Percentiles rank a stretch among this genome's conserved stretches.
These are phyloP conservation scores for Candida tetrigidarum DNA, from an alignment of 1,139 yeast species.

Conservation along the genomic window DNA sequence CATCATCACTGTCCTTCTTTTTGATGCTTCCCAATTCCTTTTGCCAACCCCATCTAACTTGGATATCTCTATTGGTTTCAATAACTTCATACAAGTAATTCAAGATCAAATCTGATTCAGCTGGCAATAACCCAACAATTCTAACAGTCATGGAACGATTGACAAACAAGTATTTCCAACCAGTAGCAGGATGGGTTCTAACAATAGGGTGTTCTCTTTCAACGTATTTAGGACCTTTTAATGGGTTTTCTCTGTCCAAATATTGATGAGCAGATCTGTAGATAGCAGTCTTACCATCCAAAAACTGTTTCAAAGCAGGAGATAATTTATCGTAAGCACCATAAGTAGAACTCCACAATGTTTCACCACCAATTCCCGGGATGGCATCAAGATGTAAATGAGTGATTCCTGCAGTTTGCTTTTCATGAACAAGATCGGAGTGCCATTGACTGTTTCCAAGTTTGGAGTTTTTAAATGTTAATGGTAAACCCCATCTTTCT, in stretches of 20 bases:
- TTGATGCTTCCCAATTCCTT: constrained; percentile 6
- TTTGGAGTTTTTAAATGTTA: constrained; percentile 32
- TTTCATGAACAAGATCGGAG: constrained; percentile 33
- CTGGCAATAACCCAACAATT: constrained; percentile 39
- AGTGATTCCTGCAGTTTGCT: constrained; percentile 41
- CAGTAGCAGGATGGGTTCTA: constrained; percentile 48
- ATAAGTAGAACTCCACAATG: constrained; percentile 42
- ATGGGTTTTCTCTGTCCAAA: constrained; percentile 33
- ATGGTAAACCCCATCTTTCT: constrained; percentile 24
- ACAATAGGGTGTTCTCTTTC: constrained; percentile 44
- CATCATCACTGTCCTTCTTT: constrained; percentile 13
- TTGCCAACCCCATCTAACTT: constrained; percentile 57
- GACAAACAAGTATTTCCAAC: constrained; percentile 42
- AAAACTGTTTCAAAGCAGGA: constrained; percentile 36
- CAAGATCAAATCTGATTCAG: constrained; percentile 33
- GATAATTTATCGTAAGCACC: constrained; percentile 42
- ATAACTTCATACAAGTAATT: constrained; percentile 34
- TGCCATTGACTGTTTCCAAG: constrained; percentile 42
- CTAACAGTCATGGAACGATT: constrained; percentile 39
- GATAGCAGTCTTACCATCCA: constrained; percentile 41
- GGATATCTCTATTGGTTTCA: constrained; percentile 43
- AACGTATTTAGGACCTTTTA: constrained; percentile 34
- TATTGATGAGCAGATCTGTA: constrained; percentile 38
- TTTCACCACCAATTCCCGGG: constrained; percentile 40
- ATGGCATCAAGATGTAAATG: constrained; percentile 38